phyloP scores from a whole-genome alignment of 1,139 yeast genomes.

The Hyphopichia khmerensis region DNA sequence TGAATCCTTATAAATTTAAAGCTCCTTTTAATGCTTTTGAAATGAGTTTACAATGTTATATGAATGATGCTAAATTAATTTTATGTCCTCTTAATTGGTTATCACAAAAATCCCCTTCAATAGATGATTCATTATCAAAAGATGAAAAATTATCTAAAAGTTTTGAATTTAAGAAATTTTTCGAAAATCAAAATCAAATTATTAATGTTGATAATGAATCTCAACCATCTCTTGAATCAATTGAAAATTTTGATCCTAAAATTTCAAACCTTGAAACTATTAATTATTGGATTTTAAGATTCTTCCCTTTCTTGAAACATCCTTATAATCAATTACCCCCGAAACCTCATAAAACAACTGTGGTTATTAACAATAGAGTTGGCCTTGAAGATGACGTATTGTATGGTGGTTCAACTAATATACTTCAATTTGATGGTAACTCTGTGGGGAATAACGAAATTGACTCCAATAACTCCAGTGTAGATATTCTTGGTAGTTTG shows the following conservation, averaged over 20 bases:
- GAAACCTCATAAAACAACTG: conserved; percentile 26
- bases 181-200: neutral
- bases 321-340: conserved; percentile 25
- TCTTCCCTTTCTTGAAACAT: conserved; percentile 60
- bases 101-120: conserved; percentile 51
- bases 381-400: conserved; percentile 71
- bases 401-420: conserved; percentile 72
- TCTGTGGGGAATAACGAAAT: conserved; percentile 18
- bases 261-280: conserved; percentile 21
- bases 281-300: conserved; percentile 70
- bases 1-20: conserved; percentile 80
- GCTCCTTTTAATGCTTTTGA: conserved; percentile 79
- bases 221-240: conserved; percentile 24
- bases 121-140: conserved; percentile 17
- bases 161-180: conserved; percentile 4
- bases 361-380: conserved; percentile 63
- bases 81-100: conserved; percentile 92
- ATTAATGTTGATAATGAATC: neutral
- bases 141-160: conserved; percentile 12
- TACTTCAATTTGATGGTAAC: conserved; percentile 49
- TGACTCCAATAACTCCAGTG: conserved; percentile 45
- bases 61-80: conserved; percentile 52
- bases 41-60: conserved; percentile 56
- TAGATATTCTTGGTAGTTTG: conserved; percentile 51
- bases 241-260: neutral